Evolutionary conservation across 306 rosid genomes (phyloP).

Genomic region (Cicer chorassanicum): DNA sequence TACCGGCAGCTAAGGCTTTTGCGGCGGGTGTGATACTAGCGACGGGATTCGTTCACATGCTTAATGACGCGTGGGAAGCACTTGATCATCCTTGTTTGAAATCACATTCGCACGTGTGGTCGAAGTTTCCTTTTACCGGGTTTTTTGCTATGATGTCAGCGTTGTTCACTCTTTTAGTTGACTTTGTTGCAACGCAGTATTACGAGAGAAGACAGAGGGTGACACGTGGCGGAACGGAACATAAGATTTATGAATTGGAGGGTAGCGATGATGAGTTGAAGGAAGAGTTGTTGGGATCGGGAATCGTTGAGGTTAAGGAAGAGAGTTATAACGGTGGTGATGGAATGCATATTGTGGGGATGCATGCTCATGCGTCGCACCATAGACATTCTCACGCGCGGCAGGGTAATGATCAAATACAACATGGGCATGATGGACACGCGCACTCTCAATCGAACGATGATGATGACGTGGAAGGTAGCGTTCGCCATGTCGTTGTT

Average conservation of each 20-base stretch:
- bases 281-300: slow-evolving; percentile 44
- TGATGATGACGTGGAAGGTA: slow-evolving; percentile 51
- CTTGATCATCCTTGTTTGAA: slow-evolving; percentile 61
- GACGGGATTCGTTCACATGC: slow-evolving; percentile 88
- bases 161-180: slow-evolving; percentile 71
- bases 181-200: slow-evolving; percentile 76
- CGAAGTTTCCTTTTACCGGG: slow-evolving; percentile 74
- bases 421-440: slow-evolving; percentile 40
- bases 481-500: slow-evolving; percentile 76
- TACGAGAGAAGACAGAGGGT: slow-evolving; percentile 63
- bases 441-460: slow-evolving; percentile 63
- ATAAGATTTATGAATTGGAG: background rate
- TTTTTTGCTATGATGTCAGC: slow-evolving; percentile 89
- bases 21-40: slow-evolving; percentile 93
- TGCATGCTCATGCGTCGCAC: slow-evolving; percentile 82
- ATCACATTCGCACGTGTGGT: slow-evolving; percentile 53
- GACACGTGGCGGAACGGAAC: background rate
- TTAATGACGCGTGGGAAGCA: slow-evolving; percentile 53
- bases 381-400: slow-evolving; percentile 58
- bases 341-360: slow-evolving; percentile 83
- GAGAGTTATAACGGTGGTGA: slow-evolving; percentile 71
- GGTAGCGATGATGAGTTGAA: background rate
- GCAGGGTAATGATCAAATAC: slow-evolving; percentile 3
- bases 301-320: slow-evolving; percentile 47
- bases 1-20: slow-evolving; percentile 71